These are phyloP conservation scores for Tillandsia leiboldiana DNA, from an alignment of 176 grass and related monocot species.

Conservation along the genomic window DNA sequence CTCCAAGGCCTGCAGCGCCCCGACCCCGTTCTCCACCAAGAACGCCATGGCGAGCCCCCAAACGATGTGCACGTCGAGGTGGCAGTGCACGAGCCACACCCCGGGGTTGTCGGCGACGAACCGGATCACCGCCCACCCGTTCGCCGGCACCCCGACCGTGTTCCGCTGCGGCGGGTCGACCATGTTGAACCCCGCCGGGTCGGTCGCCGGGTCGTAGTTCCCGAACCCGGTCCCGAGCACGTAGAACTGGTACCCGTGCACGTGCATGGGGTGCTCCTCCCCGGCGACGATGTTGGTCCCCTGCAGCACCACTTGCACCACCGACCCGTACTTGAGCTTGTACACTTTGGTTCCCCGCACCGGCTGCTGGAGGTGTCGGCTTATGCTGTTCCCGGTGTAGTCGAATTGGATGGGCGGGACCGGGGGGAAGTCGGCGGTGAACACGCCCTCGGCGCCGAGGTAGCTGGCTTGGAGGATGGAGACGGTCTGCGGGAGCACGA, in stretches of 20 bases:
- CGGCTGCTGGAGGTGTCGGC: conserved; percentile 38
- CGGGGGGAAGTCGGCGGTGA: conserved; percentile 10
- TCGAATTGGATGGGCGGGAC: conserved; percentile 52
- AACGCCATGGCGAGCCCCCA: conserved; percentile 84
- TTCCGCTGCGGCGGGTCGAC: conserved; percentile 57
- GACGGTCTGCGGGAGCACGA: not conserved
- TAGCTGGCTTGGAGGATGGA: conserved; percentile 5
- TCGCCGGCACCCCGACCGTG: conserved; percentile 58
- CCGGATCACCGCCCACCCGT: conserved; percentile 74
- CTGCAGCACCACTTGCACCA: conserved; percentile 63
- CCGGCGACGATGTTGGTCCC: conserved; percentile 58
- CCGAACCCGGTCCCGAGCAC: conserved; percentile 60
- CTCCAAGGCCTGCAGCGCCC: conserved; percentile 34
- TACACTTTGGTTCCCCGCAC: conserved; percentile 49
- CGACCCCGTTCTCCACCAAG: conserved; percentile 57
- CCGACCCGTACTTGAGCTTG: conserved; percentile 49
- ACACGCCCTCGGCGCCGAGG: not conserved
- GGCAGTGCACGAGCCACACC: conserved; percentile 78
- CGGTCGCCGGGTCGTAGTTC: conserved; percentile 50
- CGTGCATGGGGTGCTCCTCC: conserved; percentile 74
- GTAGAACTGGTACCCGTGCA: conserved; percentile 74
- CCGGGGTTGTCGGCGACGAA: conserved; percentile 71
- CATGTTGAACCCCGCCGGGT: conserved; percentile 61
- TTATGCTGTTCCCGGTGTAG: conserved; percentile 56
- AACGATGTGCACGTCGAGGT: conserved; percentile 75